A percentile compares a stretch with the other conserved stretches of the same genome.
Evolutionary conservation across 139 green algal species (phyloP).

Genomic region (Picochlorum sp.): DNA sequence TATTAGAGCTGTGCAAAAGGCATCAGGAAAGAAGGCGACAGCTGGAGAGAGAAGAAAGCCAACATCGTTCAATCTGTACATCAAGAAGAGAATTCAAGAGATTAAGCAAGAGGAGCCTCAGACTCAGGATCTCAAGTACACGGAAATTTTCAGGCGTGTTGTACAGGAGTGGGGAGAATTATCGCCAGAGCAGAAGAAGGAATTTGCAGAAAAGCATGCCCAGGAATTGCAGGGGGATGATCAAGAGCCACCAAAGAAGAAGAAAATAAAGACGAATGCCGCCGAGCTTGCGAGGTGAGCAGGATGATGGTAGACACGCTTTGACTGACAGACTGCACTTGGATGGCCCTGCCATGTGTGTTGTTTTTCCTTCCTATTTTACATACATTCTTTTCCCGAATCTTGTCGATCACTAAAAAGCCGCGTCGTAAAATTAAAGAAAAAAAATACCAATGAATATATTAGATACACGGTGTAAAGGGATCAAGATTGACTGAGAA

Average conservation of each 20-base stretch:
- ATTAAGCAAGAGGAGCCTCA: slow-evolving; percentile 10
- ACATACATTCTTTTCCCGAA: too few species aligned
- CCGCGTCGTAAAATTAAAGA: background rate
- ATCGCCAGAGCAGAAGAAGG: slow-evolving; percentile 7
- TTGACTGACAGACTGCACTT: too few species aligned
- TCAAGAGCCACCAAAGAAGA: background rate
- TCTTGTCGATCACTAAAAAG: too few species aligned
- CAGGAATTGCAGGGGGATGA: background rate
- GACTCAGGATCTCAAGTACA: slow-evolving; percentile 15
- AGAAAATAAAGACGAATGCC: too few species aligned
- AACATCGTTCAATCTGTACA: slow-evolving; percentile 41
- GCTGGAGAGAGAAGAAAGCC: slow-evolving; percentile 19
- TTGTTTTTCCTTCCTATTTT: too few species aligned
- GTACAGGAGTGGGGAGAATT: slow-evolving; percentile 3
- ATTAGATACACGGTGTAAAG: background rate
- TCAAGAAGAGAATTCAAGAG: slow-evolving; percentile 31
- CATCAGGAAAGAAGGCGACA: slow-evolving; percentile 8
- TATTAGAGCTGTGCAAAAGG: background rate
- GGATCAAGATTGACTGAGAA: slow-evolving; percentile 1
- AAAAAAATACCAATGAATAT: background rate
- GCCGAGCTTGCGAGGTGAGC: too few species aligned
- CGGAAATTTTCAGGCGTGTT: slow-evolving; percentile 17
- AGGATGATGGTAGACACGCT: too few species aligned
- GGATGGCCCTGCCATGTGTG: too few species aligned
- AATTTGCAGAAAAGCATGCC: background rate